A percentile compares a stretch with the other conserved stretches of the same genome.
phyloP scores from a whole-genome alignment of 768 basidiomycete species.

The Sporobolomyces roseus region DNA sequence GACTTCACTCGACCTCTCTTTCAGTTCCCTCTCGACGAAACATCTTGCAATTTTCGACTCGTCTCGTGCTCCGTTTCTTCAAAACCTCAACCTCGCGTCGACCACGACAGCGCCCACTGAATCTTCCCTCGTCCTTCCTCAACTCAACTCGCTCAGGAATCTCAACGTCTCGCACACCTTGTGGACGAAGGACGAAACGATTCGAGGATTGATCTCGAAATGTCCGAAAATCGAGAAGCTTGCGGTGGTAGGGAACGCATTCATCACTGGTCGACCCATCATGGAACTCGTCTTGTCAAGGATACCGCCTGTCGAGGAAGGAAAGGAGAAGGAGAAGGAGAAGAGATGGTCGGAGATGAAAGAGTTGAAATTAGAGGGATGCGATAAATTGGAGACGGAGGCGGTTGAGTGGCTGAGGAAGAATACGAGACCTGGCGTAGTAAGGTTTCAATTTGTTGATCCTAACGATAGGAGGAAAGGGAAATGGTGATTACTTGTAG shows the following conservation, averaged over 20 bases:
- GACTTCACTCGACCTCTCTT: conserved; percentile 17
- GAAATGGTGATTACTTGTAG: conserved; percentile 4
- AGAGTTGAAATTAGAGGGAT: conserved; percentile 24
- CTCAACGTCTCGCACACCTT: conserved; percentile 26
- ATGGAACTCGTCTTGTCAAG: conserved; percentile 29
- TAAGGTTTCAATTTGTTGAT: conserved; percentile 29
- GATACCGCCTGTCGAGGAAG: neutral
- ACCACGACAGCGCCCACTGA: conserved; percentile 3
- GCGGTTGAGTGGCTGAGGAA: conserved; percentile 36
- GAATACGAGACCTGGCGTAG: conserved; percentile 24
- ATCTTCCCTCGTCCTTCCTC: conserved; percentile 17
- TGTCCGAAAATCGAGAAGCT: conserved; percentile 14
- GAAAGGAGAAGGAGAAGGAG: neutral
- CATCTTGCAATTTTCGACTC: conserved; percentile 18
- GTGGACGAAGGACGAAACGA: conserved; percentile 31
- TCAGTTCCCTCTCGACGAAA: conserved; percentile 1
- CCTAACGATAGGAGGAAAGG: conserved; percentile 8
- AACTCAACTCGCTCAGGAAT: neutral
- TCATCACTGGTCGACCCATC: conserved; percentile 32
- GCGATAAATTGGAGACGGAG: conserved; percentile 34
- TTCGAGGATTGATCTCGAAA: neutral
- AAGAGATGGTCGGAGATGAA: conserved; percentile 8
- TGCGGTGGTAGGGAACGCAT: conserved; percentile 19
- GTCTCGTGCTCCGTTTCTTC: conserved; percentile 3
- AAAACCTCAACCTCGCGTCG: conserved; percentile 12